Evolutionary conservation across 805 yeast species (phyloP).

Genomic region (Candida multigemmis): DNA sequence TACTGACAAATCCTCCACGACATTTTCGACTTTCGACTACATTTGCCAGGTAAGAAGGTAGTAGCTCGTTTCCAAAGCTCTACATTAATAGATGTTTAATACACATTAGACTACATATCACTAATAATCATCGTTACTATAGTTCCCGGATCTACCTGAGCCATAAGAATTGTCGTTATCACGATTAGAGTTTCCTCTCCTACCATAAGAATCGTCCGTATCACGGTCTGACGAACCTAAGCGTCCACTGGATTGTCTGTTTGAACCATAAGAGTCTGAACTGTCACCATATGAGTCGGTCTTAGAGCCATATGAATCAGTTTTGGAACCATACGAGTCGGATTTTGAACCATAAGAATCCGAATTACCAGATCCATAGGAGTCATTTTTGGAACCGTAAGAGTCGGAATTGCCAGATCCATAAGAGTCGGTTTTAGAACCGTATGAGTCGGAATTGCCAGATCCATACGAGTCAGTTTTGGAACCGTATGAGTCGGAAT

Average conservation of each 20-base stretch:
- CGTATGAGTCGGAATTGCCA: slow-evolving; percentile 4
- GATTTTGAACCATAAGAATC: slow-evolving; percentile 1
- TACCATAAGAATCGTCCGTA: slow-evolving; percentile 7
- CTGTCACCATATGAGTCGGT: slow-evolving; percentile 1
- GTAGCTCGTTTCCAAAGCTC: slow-evolving; percentile 3
- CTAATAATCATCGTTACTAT: slow-evolving; percentile 2
- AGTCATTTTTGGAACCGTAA: slow-evolving; percentile 7
- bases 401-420: slow-evolving; percentile 4
- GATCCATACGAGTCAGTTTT: no score
- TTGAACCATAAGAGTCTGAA: slow-evolving; percentile 5
- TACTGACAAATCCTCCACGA: not conserved
- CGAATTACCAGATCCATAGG: slow-evolving; percentile 1
- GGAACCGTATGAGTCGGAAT: slow-evolving; percentile 9
- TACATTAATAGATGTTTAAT: slow-evolving; percentile 1
- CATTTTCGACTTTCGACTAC: not conserved
- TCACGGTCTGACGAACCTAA: slow-evolving; percentile 4
- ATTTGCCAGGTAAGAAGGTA: not conserved
- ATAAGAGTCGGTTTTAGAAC: slow-evolving; percentile 2
- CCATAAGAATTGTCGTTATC: slow-evolving; percentile 11
- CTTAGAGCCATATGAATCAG: slow-evolving; percentile 3
- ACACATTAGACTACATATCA: slow-evolving; percentile 1
- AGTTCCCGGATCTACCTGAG: slow-evolving; percentile 5
- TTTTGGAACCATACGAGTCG: slow-evolving; percentile 12
- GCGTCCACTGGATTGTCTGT: no score
- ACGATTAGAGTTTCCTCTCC: slow-evolving; percentile 1